These are phyloP conservation scores for Metarhizium humberi DNA, from an alignment of 2,329 filamentous ascomycete species.

Conservation along the genomic window DNA sequence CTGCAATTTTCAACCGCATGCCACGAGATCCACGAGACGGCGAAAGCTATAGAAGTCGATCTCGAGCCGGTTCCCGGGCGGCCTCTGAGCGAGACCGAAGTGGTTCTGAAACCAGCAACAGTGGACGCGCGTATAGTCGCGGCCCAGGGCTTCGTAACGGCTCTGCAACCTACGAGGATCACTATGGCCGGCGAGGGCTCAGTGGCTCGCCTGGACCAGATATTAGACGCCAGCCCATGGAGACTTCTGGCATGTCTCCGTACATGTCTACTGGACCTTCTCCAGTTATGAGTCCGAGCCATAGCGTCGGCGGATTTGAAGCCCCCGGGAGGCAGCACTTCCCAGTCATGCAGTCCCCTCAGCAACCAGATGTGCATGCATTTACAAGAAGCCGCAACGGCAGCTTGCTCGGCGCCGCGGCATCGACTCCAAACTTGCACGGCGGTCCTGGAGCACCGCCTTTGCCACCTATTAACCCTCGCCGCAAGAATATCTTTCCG, in stretches of 20 bases:
- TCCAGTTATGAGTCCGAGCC: slow-evolving; percentile 4
- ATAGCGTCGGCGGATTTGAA: slow-evolving; percentile 5
- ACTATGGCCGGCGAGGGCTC: slow-evolving; percentile 11
- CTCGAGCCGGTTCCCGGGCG: slow-evolving; percentile 19
- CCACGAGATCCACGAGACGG: slow-evolving; percentile 38
- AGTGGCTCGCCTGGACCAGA: neutral
- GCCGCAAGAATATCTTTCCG: slow-evolving; percentile 34
- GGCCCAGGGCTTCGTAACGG: slow-evolving; percentile 30
- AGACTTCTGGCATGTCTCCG: slow-evolving; percentile 1
- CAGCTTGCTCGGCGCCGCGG: slow-evolving; percentile 22
- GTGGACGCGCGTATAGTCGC: slow-evolving; percentile 29
- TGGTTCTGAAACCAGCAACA: slow-evolving; percentile 45
- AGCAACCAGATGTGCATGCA: slow-evolving; percentile 8
- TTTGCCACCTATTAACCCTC: slow-evolving; percentile 50
- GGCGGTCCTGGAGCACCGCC: slow-evolving; percentile 32
- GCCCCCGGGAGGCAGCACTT: slow-evolving; percentile 15
- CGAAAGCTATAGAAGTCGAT: slow-evolving; percentile 18
- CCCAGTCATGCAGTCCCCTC: neutral
- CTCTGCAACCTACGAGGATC: slow-evolving; percentile 27
- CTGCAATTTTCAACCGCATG: slow-evolving; percentile 34
- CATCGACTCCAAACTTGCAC: slow-evolving; percentile 29
- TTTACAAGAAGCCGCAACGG: slow-evolving; percentile 24
- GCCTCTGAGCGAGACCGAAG: slow-evolving; percentile 42
- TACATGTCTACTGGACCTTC: neutral
- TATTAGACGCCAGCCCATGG: neutral